A percentile compares a stretch with the other conserved stretches of the same genome.
phyloP scores from a whole-genome alignment of 2,329 filamentous ascomycete genomes.

The Claviceps capensis region DNA sequence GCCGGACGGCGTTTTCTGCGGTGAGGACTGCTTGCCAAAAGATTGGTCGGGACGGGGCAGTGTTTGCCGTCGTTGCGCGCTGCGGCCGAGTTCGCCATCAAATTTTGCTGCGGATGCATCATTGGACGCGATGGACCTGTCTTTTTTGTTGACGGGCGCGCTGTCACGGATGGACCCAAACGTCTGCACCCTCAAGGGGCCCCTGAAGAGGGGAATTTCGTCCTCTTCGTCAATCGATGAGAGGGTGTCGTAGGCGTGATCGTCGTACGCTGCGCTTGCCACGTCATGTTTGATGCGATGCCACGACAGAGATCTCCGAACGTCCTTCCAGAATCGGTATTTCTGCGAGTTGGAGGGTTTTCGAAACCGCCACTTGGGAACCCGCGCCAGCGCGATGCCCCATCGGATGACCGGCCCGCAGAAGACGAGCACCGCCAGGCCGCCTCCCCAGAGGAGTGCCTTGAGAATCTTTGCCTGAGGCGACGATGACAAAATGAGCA shows the following conservation, averaged over 20 bases:
- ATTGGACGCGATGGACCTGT: not conserved
- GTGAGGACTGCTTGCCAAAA: slow-evolving; percentile 25
- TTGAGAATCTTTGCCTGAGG: slow-evolving; percentile 80
- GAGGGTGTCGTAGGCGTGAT: slow-evolving; percentile 17
- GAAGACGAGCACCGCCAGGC: slow-evolving; percentile 57
- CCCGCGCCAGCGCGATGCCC: slow-evolving; percentile 73
- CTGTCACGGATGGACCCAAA: slow-evolving; percentile 11
- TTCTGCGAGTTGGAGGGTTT: slow-evolving; percentile 30
- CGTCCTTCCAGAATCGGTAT: slow-evolving; percentile 23
- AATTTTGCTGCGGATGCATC: not conserved
- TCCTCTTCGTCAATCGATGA: slow-evolving; percentile 21
- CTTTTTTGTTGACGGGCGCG: not conserved
- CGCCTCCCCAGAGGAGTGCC: slow-evolving; percentile 73
- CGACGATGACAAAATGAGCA: slow-evolving; percentile 63
- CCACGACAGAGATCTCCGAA: slow-evolving; percentile 29
- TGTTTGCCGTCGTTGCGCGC: slow-evolving; percentile 35
- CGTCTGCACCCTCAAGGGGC: slow-evolving; percentile 17
- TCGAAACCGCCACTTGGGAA: slow-evolving; percentile 83
- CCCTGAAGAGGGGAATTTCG: slow-evolving; percentile 8
- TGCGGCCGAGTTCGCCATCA: not conserved
- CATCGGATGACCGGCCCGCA: slow-evolving; percentile 66
- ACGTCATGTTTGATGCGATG: slow-evolving; percentile 30
- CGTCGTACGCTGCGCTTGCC: slow-evolving; percentile 17
- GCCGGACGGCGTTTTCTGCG: slow-evolving; percentile 43
- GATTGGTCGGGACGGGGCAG: slow-evolving; percentile 29